Conservation (phyloP, 108 stramenopile species). For the Discostella stelligeroides region DNA sequence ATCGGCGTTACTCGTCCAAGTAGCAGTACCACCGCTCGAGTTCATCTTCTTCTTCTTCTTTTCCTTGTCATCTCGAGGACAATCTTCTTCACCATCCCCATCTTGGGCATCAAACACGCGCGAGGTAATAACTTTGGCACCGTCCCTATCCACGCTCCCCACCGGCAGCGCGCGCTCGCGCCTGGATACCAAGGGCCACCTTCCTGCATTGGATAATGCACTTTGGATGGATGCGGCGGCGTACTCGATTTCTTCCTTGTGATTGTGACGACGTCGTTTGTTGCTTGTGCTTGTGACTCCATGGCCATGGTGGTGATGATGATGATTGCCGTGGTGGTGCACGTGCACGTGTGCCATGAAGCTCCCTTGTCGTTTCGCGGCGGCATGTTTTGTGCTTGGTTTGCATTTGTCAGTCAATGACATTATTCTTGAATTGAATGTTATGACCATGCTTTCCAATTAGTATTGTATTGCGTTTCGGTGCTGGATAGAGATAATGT, state of each 20-base stretch:
- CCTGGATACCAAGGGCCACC: constrained; percentile 12
- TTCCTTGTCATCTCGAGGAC: not conserved
- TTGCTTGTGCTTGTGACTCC: constrained; percentile 14
- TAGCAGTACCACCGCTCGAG: not conserved
- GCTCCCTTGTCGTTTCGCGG: too few species aligned
- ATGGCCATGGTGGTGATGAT: not conserved
- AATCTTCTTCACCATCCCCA: too few species aligned
- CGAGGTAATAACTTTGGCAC: constrained; percentile 22
- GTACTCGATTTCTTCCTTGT: constrained; percentile 34
- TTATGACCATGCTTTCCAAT: too few species aligned
- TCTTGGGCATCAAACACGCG: constrained; percentile 20
- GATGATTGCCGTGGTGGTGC: not conserved
- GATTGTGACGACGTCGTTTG: constrained; percentile 8
- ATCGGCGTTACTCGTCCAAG: not conserved
- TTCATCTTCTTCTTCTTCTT: not conserved
- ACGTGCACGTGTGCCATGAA: too few species aligned
- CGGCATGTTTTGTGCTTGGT: too few species aligned
- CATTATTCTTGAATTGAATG: too few species aligned
- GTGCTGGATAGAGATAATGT: too few species aligned
- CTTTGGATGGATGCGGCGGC: constrained; percentile 17
- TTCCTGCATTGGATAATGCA: constrained; percentile 24
- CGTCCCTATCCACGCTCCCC: constrained; percentile 20
- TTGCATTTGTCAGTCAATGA: too few species aligned
- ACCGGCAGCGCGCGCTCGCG: constrained; percentile 21
- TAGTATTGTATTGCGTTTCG: too few species aligned